Percentiles rank a stretch among this genome's conserved stretches.
Conservation (phyloP, 768 basidiomycete genomes). For the Amanita phalloides region DNA sequence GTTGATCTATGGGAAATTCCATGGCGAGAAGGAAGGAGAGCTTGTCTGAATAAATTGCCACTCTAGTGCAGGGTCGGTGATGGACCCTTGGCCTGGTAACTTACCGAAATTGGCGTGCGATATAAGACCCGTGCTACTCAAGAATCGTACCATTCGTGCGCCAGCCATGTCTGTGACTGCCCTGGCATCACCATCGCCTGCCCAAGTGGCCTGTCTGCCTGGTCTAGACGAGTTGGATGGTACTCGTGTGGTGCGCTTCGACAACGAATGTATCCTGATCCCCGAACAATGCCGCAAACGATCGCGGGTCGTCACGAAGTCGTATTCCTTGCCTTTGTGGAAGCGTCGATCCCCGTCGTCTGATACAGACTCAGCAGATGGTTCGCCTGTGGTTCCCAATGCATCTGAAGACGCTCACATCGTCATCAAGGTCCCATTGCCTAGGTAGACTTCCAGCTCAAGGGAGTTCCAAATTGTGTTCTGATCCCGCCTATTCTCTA, state of each 20-base stretch:
- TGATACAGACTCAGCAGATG: constrained; percentile 13
- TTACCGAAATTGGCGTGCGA: background rate
- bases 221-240: background rate
- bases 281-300: constrained; percentile 42
- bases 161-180: constrained; percentile 3
- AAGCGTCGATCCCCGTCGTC: constrained; percentile 14
- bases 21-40: background rate
- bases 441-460: constrained; percentile 32
- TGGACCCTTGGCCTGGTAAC: constrained; percentile 1
- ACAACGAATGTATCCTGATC: constrained; percentile 64
- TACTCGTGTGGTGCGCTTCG: constrained; percentile 49
- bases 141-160: constrained; percentile 6
- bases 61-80: background rate
- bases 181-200: constrained; percentile 1
- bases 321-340: constrained; percentile 64
- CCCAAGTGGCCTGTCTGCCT: background rate
- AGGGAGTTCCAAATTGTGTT: background rate
- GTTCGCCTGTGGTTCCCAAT: constrained; percentile 5
- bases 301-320: constrained; percentile 48
- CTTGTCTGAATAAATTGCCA: background rate
- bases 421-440: constrained; percentile 50
- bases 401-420: constrained; percentile 31
- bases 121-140: background rate
- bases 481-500: constrained; percentile 10
- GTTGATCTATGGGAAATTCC: no score